Conservation (phyloP, 306 rosid species). For the Quercus rubra region DNA sequence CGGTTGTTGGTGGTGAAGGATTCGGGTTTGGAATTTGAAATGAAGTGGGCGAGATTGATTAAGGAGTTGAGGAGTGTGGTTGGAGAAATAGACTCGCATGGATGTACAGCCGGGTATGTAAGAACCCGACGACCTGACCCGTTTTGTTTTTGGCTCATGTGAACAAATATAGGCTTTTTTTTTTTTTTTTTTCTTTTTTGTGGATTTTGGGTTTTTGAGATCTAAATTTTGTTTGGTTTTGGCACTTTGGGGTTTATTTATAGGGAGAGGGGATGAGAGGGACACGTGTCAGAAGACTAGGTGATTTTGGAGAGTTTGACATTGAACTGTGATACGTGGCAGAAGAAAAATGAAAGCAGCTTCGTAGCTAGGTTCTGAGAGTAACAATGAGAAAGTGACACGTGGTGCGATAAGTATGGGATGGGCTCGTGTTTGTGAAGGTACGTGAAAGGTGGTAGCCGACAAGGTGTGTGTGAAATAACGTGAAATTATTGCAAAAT, state of each 20-base stretch:
- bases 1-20: constrained; percentile 44
- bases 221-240: neutral
- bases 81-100: constrained; percentile 37
- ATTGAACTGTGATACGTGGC: constrained; percentile 10
- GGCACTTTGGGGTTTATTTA: constrained; percentile 9
- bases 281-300: constrained; percentile 45
- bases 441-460: constrained; percentile 33
- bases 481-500: constrained; percentile 29
- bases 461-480: constrained; percentile 27
- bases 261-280: neutral
- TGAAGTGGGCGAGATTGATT: constrained; percentile 30
- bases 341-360: constrained; percentile 1
- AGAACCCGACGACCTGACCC: constrained; percentile 66
- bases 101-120: constrained; percentile 68
- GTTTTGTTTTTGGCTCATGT: constrained; percentile 40
- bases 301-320: neutral
- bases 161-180: neutral
- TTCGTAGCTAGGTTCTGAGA: constrained; percentile 4
- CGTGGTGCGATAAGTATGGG: constrained; percentile 31
- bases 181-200: neutral
- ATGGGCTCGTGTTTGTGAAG: constrained; percentile 29
- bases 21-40: constrained; percentile 33
- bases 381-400: constrained; percentile 12
- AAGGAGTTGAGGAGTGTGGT: constrained; percentile 48
- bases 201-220: constrained; percentile 22